Conservation (phyloP, 768 basidiomycete genomes). For the Russula compacta region DNA sequence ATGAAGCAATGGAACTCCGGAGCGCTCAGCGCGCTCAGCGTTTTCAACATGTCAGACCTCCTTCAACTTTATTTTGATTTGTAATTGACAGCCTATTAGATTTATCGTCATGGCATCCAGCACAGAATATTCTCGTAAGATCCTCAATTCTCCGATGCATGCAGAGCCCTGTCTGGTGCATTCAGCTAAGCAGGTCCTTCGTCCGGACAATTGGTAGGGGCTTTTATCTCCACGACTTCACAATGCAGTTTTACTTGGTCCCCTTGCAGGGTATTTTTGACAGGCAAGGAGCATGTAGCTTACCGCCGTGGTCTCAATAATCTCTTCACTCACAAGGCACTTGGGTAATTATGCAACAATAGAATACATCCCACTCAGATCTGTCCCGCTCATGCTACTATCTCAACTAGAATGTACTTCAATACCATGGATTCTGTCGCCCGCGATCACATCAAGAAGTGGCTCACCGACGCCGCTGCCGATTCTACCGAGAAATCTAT, state of each 20-base stretch:
- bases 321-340: constrained; percentile 90
- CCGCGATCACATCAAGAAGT: constrained; percentile 62
- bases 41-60: constrained; percentile 82
- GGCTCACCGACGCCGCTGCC: constrained; percentile 53
- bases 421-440: constrained; percentile 75
- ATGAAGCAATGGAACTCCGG: constrained; percentile 89
- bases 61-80: background rate
- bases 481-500: constrained; percentile 46
- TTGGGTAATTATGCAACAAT: constrained; percentile 47
- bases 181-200: constrained; percentile 80
- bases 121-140: constrained; percentile 89
- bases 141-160: constrained; percentile 86
- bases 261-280: constrained; percentile 83
- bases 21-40: constrained; percentile 79
- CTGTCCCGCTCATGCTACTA: background rate
- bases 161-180: constrained; percentile 94
- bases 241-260: background rate
- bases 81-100: constrained; percentile 35
- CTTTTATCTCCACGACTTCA: background rate
- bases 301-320: constrained; percentile 86
- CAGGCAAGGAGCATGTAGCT: constrained; percentile 85
- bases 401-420: constrained; percentile 61
- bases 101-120: constrained; percentile 98
- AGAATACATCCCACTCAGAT: background rate
- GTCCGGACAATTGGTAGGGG: constrained; percentile 76